These are phyloP conservation scores for Allium sativum DNA, from an alignment of 106 monocot species.

Conservation along the genomic window DNA sequence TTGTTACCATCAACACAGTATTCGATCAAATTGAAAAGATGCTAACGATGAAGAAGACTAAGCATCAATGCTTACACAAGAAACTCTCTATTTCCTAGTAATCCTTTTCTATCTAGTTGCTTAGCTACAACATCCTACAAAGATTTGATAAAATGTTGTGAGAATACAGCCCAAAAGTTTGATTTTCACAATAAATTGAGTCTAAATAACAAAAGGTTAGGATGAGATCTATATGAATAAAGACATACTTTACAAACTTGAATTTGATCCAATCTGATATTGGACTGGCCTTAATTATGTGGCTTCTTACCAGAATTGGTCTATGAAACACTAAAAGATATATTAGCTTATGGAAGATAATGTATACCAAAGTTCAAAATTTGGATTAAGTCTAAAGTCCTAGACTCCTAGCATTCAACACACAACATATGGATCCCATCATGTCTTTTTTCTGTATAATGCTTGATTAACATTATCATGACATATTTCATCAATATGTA, in stretches of 20 bases:
- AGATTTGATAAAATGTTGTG: neutral
- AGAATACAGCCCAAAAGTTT: too few relatives aligned
- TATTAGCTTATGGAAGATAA: neutral
- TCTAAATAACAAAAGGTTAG: too few relatives aligned
- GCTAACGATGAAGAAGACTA: constrained; percentile 17
- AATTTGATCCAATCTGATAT: too few relatives aligned
- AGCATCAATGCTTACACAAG: constrained; percentile 17
- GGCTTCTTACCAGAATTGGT: neutral
- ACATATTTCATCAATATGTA: neutral
- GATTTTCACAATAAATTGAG: too few relatives aligned
- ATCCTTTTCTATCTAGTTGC: constrained; percentile 11
- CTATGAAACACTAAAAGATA: neutral
- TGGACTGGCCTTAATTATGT: too few relatives aligned
- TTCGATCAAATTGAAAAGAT: constrained; percentile 21
- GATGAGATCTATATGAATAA: too few relatives aligned
- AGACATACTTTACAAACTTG: too few relatives aligned
- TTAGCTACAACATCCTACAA: constrained; percentile 16
- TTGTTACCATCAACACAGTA: constrained; percentile 14
- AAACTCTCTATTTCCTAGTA: constrained; percentile 15
- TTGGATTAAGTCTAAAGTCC: too few relatives aligned
- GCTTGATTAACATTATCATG: neutral
- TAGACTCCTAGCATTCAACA: too few relatives aligned
- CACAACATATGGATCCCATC: neutral
- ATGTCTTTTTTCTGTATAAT: neutral
- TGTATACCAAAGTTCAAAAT: neutral